Evolutionary conservation across 1,284 basidiomycete species (phyloP), one percentile per base, ranked within the genome.

Genomic region (Moesziomyces sp.): DNA sequence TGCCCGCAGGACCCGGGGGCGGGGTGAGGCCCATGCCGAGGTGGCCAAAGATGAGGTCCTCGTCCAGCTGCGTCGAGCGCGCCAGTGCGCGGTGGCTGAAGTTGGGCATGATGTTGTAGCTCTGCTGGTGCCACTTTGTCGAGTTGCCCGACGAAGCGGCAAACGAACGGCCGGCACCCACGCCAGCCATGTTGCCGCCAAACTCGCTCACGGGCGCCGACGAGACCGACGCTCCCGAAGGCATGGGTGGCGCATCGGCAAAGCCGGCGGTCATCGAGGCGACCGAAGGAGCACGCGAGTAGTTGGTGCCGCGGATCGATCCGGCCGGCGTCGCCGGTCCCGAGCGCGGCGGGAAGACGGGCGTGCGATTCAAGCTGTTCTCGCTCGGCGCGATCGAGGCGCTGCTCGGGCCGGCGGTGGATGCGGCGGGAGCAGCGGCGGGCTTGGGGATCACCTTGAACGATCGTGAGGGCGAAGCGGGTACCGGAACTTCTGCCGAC

Each of bases 91-190:
- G 38, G 23, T 60, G 49, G 44, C 47, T 63, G 30, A 70, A 74
- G 53, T 70, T 74, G 57, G 72, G 72, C 67, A 74, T 74, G 28
- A 74, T 28, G 51, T 74, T 70, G 58, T 74, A 74, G 30, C 47
- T 50, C 60, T 70, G 67, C 57, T 74, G 72, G 47, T 74, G 72
- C 72, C 72, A 74, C 52, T 74, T 74, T 46, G 72, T 74, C 58
- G 72, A 74, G 67, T 74, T 66, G 46, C 55, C 67, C 30, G 62
- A 66, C 24, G 65, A 69, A 9, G 62, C 55, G 19, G 54, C 62
- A 19, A 58, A 74, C 16, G 71, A 59, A 18, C 65, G 61, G 23
- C 71, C 65, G 1, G 71, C 71, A n/a, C 71, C 71, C 19, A 74
- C 45, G 23, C 71, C 71, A 11, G 71, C 71, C 66, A 74, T 74